These are phyloP conservation scores for Hippophae rhamnoides DNA, from an alignment of 306 rosid genomes.

Conservation along the genomic window DNA sequence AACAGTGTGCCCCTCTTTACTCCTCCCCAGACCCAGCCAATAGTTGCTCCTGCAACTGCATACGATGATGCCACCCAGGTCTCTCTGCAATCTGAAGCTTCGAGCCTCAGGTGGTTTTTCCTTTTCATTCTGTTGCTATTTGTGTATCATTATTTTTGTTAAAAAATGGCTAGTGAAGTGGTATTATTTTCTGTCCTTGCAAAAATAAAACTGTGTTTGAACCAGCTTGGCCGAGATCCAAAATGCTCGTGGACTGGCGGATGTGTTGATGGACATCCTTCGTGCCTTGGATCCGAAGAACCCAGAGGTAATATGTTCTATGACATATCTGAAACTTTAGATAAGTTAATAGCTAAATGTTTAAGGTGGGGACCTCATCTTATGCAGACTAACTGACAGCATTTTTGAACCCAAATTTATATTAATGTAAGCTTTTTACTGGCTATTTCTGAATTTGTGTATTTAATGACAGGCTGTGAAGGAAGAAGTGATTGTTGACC, in stretches of 20 bases:
- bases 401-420: not conserved
- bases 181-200: conserved; percentile 3
- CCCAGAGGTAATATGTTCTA: conserved; percentile 42
- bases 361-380: too few relatives aligned
- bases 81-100: conserved; percentile 82
- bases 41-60: conserved; percentile 31
- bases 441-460: conserved; percentile 3
- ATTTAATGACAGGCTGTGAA: conserved; percentile 62
- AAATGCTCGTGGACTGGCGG: conserved; percentile 73
- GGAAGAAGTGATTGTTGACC: conserved; percentile 86
- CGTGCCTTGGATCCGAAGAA: conserved; percentile 70
- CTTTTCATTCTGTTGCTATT: not conserved
- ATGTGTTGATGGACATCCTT: conserved; percentile 87
- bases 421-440: not conserved
- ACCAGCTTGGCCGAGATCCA: conserved; percentile 68
- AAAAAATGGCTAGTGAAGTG: not conserved
- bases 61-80: conserved; percentile 74
- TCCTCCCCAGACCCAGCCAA: conserved; percentile 84
- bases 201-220: conserved; percentile 15
- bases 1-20: conserved; percentile 81
- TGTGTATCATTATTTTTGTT: not conserved
- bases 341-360: not conserved
- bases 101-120: conserved; percentile 66
- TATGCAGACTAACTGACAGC: too few relatives aligned
- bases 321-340: not conserved